Conservation (phyloP, 331 rosid species). For the Phaseolus coccineus region DNA sequence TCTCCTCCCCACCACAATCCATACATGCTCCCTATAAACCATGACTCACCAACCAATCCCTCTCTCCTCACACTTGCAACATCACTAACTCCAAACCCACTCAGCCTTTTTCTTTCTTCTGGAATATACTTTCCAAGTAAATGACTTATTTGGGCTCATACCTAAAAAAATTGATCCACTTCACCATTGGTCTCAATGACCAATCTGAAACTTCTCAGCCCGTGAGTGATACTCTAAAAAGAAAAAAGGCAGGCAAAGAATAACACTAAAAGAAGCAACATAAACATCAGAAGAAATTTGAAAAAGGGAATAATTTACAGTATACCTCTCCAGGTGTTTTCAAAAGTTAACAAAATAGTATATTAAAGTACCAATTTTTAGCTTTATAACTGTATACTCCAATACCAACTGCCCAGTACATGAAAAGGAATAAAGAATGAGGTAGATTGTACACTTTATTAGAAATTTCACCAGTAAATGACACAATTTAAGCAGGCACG, state of each 20-base stretch:
- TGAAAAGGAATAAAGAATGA: neutral
- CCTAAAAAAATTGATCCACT: neutral
- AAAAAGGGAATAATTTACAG: constrained; percentile 24
- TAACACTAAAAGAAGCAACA: constrained; percentile 32
- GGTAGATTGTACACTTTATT: neutral
- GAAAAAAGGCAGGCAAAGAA: constrained; percentile 34
- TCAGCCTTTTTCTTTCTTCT: neutral
- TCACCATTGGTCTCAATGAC: neutral
- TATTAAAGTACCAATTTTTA: constrained; percentile 18
- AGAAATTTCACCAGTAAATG: constrained; percentile 29
- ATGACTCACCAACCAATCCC: neutral
- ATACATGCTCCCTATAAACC: neutral
- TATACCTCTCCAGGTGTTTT: constrained; percentile 11
- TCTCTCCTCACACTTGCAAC: neutral
- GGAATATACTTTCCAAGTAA: neutral
- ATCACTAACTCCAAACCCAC: neutral
- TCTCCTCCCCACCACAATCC: neutral
- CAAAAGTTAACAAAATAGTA: constrained; percentile 23
- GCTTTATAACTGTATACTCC: neutral
- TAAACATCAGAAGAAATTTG: constrained; percentile 35
- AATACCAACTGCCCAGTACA: constrained; percentile 16
- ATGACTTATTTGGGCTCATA: constrained; percentile 4
- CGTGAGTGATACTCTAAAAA: constrained; percentile 10
- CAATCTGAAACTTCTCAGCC: constrained; percentile 21
- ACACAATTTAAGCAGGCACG: constrained; percentile 41